phyloP scores from a whole-genome alignment of 1,284 basidiomycete species.

The Austroboletus niveus region DNA sequence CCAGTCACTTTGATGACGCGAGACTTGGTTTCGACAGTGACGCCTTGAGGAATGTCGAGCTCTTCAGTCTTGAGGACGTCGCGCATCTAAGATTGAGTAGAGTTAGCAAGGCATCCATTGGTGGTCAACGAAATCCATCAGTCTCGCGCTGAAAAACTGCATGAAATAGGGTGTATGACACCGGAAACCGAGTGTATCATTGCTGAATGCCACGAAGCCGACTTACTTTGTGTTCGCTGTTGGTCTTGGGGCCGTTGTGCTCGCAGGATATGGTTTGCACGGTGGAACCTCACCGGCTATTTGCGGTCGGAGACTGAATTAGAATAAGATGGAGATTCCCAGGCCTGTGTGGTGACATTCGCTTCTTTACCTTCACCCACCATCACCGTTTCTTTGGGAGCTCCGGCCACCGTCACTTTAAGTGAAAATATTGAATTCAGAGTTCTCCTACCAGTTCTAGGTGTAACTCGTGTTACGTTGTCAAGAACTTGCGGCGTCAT shows the following conservation, averaged over 20 bases:
- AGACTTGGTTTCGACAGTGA: conserved; percentile 85
- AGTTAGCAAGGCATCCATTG: conserved; percentile 24
- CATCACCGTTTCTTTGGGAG: conserved; percentile 45
- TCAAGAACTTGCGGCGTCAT: conserved; percentile 27
- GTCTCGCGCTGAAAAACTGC: not conserved
- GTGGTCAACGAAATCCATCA: conserved; percentile 31
- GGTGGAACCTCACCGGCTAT: conserved; percentile 18
- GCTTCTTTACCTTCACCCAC: conserved; percentile 45
- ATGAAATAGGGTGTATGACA: conserved; percentile 5
- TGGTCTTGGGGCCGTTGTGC: conserved; percentile 25
- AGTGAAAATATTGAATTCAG: conserved; percentile 38
- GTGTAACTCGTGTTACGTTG: conserved; percentile 31
- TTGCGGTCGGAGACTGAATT: conserved; percentile 34
- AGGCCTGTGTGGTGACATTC: conserved; percentile 14
- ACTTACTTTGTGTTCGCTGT: conserved; percentile 30
- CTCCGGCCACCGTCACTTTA: conserved; percentile 35
- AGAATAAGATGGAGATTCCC: conserved; percentile 27
- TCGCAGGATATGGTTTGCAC: not conserved
- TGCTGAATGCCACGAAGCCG: not conserved
- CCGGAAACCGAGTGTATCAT: not conserved
- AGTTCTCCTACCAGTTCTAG: conserved; percentile 31
- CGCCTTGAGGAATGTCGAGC: conserved; percentile 84
- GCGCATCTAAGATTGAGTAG: conserved; percentile 62
- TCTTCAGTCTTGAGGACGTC: conserved; percentile 94
- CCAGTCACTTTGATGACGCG: conserved; percentile 88